Evolutionary conservation across 83 land plant species (phyloP).

Genomic region (Larix sibirica): DNA sequence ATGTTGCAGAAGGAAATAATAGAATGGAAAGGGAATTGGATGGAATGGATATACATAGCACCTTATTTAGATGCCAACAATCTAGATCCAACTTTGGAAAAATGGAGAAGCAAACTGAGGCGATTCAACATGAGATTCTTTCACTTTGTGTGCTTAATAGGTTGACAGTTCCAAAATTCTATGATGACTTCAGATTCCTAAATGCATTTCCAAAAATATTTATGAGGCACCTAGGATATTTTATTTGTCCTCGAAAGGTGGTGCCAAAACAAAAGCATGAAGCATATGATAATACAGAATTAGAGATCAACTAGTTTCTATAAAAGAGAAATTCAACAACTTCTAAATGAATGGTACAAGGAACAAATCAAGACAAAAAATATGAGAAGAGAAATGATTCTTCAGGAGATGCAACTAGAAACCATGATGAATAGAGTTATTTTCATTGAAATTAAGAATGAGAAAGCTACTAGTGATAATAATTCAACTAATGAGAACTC

Average conservation of each 20-base stretch:
- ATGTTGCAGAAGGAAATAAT: conserved; percentile 60
- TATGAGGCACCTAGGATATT: conserved; percentile 70
- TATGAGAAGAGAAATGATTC: no score
- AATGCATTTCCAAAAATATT: conserved; percentile 53
- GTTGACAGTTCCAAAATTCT: conserved; percentile 58
- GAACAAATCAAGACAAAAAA: conserved; percentile 20
- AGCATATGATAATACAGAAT: conserved; percentile 41
- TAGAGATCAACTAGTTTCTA: conserved; percentile 58
- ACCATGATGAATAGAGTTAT: no score
- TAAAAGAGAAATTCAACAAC: conserved; percentile 55
- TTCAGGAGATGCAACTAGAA: no score
- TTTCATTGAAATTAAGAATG: no score
- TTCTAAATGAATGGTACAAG: conserved; percentile 47
- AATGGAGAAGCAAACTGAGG: conserved; percentile 69
- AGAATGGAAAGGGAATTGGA: conserved; percentile 75
- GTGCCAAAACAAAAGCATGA: conserved; percentile 62
- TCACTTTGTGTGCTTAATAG: conserved; percentile 47
- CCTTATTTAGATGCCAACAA: conserved; percentile 46
- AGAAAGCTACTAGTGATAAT: no score
- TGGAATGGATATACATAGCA: conserved; percentile 63
- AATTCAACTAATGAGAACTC: no score
- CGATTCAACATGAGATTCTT: conserved; percentile 58
- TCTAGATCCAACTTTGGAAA: conserved; percentile 40
- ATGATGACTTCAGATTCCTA: conserved; percentile 50
- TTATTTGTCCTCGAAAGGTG: conserved; percentile 65